Base-by-base conservation (phyloP, 306 rosid species). In the Cicer cuneatum region DNA sequence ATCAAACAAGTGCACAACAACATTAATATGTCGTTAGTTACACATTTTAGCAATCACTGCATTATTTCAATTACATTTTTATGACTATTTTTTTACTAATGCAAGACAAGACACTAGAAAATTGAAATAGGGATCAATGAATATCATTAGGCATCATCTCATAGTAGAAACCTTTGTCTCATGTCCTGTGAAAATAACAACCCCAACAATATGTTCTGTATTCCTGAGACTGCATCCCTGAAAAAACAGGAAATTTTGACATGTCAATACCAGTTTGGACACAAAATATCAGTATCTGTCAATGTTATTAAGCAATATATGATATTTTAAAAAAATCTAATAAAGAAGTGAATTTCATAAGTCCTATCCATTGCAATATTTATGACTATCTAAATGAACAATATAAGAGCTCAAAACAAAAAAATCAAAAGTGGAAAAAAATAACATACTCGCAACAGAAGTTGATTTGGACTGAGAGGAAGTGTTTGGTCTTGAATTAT, bases 201-300 rank as follows among this genome's bases (percentile, higher is more conserved):
- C 89, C 69, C 85, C 97, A 71, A 94, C 97, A 82, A 94, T 79
- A 85, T 91, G 90, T 61, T 90, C 96, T 1, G 98, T 94, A 86
- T 94, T 94, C 85, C 96, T 88, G 79, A 94, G 98, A 81, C 96
- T 94, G 88, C 98, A 94, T 37, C 97, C 98, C 98, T 94, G 91
- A 66, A 83, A 79, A 69, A n/a, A 77, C 16, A 81, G 45, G 48
- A 73, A 18, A 46, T 33, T 63, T 65, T 73, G 41, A 54, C 41
- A 65, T 69, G 77, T 73, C 72, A 79, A 58, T 8, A 37, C 56
- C 41, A 80, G 70, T 47, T 69, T 33, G 38, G 72, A 19, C 69
- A 10, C 67, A 67, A 39, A 83, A 65, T 16, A 82, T 74, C 51
- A n/a, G 56, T 10, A 47, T 59, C 38, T 41, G 46, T 63, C 67